A percentile compares a stretch with the other conserved stretches of the same genome.
phyloP scores from a whole-genome alignment of 306 rosid genomes.

The Prinsepia uniflora region DNA sequence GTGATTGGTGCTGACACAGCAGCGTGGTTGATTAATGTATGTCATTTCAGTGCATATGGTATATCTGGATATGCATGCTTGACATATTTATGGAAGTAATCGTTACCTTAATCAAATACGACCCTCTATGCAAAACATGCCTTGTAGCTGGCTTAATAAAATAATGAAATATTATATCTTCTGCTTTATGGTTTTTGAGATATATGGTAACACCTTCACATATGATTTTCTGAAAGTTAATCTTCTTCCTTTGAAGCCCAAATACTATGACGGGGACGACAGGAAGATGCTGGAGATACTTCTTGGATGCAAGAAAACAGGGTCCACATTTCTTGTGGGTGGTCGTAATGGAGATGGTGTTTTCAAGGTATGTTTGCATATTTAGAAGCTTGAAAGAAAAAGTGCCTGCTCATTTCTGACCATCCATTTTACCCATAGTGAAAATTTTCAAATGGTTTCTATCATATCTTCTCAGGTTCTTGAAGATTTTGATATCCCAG shows the following conservation, averaged over 20 bases:
- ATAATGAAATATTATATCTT: background rate
- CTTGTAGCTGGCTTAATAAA: background rate
- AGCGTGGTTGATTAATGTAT: constrained; percentile 74
- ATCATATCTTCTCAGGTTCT: constrained; percentile 51
- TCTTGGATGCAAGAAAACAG: constrained; percentile 61
- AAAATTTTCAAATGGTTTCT: constrained; percentile 13
- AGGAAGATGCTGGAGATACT: constrained; percentile 72
- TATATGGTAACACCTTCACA: background rate
- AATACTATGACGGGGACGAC: constrained; percentile 76
- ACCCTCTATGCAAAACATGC: background rate
- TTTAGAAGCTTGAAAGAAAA: constrained; percentile 8
- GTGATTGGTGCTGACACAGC: constrained; percentile 93
- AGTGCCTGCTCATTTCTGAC: background rate
- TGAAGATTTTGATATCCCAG: constrained; percentile 72
- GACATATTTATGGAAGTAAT: background rate
- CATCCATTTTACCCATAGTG: constrained; percentile 4
- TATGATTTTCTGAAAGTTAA: background rate
- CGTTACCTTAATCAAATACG: background rate
- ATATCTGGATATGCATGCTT: background rate
- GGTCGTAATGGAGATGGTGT: constrained; percentile 77
- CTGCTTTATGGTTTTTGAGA: background rate
- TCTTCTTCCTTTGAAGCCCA: constrained; percentile 54
- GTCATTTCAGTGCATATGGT: constrained; percentile 18
- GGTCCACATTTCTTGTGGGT: constrained; percentile 70
- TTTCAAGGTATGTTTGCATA: constrained; percentile 48